A percentile compares a stretch with the other conserved stretches of the same genome.
These are phyloP conservation scores for Moringa oleifera DNA, from an alignment of 345 rosid genomes.

Conservation along the genomic window DNA sequence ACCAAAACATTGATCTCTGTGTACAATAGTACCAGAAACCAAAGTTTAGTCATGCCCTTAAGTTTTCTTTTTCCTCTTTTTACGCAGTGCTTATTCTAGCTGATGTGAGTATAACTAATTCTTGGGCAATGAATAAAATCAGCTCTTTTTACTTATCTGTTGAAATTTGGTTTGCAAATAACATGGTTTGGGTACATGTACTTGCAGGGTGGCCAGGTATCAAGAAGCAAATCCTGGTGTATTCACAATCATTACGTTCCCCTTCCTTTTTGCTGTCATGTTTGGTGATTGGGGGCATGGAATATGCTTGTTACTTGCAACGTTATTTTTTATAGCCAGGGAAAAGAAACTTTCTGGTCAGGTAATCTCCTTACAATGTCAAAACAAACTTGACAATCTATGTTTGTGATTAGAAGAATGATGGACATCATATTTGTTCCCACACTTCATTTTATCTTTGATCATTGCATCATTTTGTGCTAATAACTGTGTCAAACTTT, in stretches of 20 bases:
- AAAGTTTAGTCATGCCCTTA: neutral
- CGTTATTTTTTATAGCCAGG: constrained; percentile 51
- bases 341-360: constrained; percentile 93
- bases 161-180: neutral
- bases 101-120: neutral
- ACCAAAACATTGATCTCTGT: too few species aligned
- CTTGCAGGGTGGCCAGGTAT: constrained; percentile 84
- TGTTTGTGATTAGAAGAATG: neutral
- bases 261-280: constrained; percentile 98
- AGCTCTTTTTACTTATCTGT: too few species aligned
- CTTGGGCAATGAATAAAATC: neutral
- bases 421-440: constrained; percentile 8
- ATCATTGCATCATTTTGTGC: neutral
- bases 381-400: neutral
- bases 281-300: constrained; percentile 99
- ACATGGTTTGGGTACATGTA: constrained; percentile 2
- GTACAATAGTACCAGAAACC: too few species aligned
- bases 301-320: constrained; percentile 81
- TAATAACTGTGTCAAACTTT: neutral
- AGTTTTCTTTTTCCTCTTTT: neutral
- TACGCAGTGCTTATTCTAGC: neutral
- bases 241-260: constrained; percentile 84
- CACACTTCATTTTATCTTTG: constrained; percentile 9
- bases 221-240: constrained; percentile 98
- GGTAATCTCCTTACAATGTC: constrained; percentile 39